Conservation (phyloP, 2,329 filamentous ascomycete species). For the Gyromitra esculenta region DNA sequence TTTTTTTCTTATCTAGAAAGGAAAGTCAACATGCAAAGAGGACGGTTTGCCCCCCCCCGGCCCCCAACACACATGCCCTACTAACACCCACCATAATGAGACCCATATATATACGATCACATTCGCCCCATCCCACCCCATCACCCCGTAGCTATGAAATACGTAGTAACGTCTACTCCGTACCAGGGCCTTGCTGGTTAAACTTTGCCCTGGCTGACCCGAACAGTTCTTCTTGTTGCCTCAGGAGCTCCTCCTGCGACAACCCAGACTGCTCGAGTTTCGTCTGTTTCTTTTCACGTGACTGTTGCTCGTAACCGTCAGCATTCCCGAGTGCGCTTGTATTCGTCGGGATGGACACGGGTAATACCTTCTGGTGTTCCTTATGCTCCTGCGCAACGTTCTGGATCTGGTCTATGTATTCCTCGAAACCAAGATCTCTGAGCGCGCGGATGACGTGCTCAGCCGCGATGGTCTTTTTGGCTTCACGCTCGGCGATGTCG, state of each 20-base stretch:
- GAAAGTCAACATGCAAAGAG: constrained; percentile 8
- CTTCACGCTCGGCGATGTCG: constrained; percentile 97
- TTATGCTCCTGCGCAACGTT: constrained; percentile 92
- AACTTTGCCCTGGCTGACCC: constrained; percentile 79
- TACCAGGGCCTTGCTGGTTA: constrained; percentile 62
- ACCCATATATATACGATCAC: constrained; percentile 13
- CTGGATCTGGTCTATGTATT: constrained; percentile 88
- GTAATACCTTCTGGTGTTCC: constrained; percentile 83
- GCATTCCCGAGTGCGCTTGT: constrained; percentile 32
- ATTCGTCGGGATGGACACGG: constrained; percentile 20
- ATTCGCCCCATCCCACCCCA: constrained; percentile 14
- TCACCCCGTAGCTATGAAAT: neutral
- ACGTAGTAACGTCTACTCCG: constrained; percentile 32
- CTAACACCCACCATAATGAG: constrained; percentile 5
- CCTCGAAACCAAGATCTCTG: constrained; percentile 88
- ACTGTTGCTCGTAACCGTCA: constrained; percentile 65
- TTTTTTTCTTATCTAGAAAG: constrained; percentile 15
- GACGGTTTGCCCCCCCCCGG: neutral
- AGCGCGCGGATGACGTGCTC: constrained; percentile 97
- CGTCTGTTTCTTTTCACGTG: constrained; percentile 94
- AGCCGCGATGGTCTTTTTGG: constrained; percentile 98
- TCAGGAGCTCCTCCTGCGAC: constrained; percentile 86
- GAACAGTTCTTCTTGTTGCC: constrained; percentile 91
- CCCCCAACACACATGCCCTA: neutral
- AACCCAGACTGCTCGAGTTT: constrained; percentile 96